Conservation (phyloP, 139 green algal species). For the Coelastrella sp. region DNA sequence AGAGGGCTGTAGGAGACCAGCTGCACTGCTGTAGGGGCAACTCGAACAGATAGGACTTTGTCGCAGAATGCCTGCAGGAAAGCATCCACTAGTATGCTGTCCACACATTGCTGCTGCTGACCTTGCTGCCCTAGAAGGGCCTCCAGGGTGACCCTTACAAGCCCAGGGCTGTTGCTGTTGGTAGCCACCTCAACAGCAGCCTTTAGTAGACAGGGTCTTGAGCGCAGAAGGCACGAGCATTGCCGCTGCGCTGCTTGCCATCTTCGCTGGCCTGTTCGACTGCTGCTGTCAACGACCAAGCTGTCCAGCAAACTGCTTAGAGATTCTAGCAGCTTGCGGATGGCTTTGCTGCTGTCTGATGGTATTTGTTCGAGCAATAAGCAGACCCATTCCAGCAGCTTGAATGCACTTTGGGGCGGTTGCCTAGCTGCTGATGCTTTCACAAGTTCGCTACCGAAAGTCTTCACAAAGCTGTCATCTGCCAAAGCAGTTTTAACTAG, state of each 20-base stretch:
- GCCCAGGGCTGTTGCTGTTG: constrained; percentile 48
- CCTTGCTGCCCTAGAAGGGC: not conserved
- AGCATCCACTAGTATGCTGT: not conserved
- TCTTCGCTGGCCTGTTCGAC: not conserved
- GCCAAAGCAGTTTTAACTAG: constrained; percentile 43
- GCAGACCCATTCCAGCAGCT: constrained; percentile 68
- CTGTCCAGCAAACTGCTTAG: constrained; percentile 50
- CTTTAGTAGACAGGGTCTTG: constrained; percentile 47
- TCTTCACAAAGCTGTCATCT: constrained; percentile 66
- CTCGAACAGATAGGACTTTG: constrained; percentile 56
- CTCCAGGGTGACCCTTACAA: constrained; percentile 51
- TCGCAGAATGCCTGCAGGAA: constrained; percentile 38
- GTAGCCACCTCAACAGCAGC: too few relatives aligned
- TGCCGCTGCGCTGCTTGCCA: constrained; percentile 9
- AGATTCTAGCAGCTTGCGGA: constrained; percentile 76
- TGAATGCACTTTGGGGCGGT: constrained; percentile 40
- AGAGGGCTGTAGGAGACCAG: constrained; percentile 63
- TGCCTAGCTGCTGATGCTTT: constrained; percentile 49
- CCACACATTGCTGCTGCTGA: constrained; percentile 19
- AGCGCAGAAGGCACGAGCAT: constrained; percentile 40
- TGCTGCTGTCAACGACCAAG: constrained; percentile 9
- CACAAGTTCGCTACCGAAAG: constrained; percentile 62
- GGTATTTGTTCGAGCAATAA: constrained; percentile 63
- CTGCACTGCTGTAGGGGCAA: constrained; percentile 6
- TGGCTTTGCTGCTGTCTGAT: constrained; percentile 70